Base-by-base conservation (phyloP, 441 rosid genomes). In the Capsella rubella region DNA sequence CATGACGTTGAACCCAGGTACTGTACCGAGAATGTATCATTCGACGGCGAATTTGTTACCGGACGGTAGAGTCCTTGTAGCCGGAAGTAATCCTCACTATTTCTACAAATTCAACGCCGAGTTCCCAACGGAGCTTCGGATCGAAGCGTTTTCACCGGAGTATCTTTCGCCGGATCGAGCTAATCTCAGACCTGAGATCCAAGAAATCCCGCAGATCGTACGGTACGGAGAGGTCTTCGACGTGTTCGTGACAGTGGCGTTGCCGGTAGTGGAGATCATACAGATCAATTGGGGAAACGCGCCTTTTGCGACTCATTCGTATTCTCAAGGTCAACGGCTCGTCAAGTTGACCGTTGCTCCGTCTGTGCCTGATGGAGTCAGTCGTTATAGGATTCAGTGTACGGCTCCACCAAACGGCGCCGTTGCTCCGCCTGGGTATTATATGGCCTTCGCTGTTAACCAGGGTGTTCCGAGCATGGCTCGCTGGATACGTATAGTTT, bases 81-180 rank as follows among this genome's bases (percentile, higher is more conserved):
- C 93, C n/a, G 93, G 91, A 25, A 89, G 93, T 73, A 89, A 89
- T 69, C 91, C 93, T 25, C 90, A 89, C 69, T 81, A 81, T 32
- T 84, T 89, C 56, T 87, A 89, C 66, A 85, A 87, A 18, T 87
- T 82, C 54, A 71, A 81, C 0, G 78, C 78, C 0, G 84, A 78
- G 40, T 89, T 81, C 28, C 91, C 91, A 0, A 89, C 91, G 0
- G 93, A 89, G 75, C 55, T 89, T 54, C 84, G 89, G 18, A 74
- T 89, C 14, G 93, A 89, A 73, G 84, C 87, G 14, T 89, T 89
- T 78, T 89, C 88, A 1, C 93, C 90, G 4, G 93, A 87, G 74
- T 89, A 89, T 79, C 68, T 89, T 8, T 85, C 91, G 2, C 52
- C 78, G 1, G 93, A 89, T 71, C 84, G 89, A 28, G 88, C 90